Percentiles rank a stretch among this genome's conserved stretches.
phyloP scores from a whole-genome alignment of 306 rosid genomes.

The Citrullus colocynthis region DNA sequence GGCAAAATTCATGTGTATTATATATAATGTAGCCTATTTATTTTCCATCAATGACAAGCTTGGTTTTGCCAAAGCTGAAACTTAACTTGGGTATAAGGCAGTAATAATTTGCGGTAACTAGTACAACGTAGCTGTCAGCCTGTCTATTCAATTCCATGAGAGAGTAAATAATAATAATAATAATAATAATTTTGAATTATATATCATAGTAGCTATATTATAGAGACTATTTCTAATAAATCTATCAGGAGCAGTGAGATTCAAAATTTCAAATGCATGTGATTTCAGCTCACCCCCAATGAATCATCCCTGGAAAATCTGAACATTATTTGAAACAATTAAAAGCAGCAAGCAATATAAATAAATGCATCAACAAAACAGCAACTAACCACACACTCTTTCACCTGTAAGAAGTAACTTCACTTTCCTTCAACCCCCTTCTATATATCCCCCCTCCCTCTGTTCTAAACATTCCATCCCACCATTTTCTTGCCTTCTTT shows the following conservation, averaged over 20 bases:
- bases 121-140: too few species aligned
- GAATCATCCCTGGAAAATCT: not conserved
- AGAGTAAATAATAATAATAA: too few species aligned
- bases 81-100: too few species aligned
- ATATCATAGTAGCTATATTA: not conserved
- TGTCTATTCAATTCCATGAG: too few species aligned
- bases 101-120: too few species aligned
- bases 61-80: too few species aligned
- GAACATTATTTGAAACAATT: conserved; percentile 1
- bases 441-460: conserved; percentile 29
- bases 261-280: conserved; percentile 10
- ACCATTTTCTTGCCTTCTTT: not conserved
- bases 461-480: conserved; percentile 16
- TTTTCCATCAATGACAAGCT: too few species aligned
- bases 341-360: conserved; percentile 1
- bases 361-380: conserved; percentile 11
- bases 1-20: too few species aligned
- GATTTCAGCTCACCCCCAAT: conserved; percentile 7
- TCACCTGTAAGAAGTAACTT: conserved; percentile 66
- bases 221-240: not conserved
- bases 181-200: not conserved
- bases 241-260: not conserved
- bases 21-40: too few species aligned
- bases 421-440: conserved; percentile 11
- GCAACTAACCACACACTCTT: conserved; percentile 55